Percentiles rank a stretch among this genome's conserved stretches.
These are phyloP conservation scores for Phoenix roebelenii DNA, from an alignment of 176 grass and related monocot genomes.

Conservation along the genomic window DNA sequence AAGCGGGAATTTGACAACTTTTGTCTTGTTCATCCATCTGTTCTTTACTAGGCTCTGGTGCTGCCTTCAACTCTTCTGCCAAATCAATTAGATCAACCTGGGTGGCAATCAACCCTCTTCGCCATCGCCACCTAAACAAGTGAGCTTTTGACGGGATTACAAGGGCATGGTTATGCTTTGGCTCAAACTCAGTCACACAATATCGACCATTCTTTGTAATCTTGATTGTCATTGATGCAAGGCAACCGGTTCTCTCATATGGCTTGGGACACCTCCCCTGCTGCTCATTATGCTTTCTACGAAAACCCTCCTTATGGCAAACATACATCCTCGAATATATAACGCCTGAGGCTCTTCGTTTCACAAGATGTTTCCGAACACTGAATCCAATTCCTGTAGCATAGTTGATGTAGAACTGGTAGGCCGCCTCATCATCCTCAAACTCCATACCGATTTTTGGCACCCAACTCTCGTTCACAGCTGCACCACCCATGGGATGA, in stretches of 20 bases:
- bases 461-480: constrained; percentile 14
- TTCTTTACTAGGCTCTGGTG: constrained; percentile 13
- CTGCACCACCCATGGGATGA: constrained; percentile 2
- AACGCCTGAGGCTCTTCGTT: constrained; percentile 32
- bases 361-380: constrained; percentile 42
- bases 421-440: constrained; percentile 37
- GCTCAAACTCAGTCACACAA: constrained; percentile 32
- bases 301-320: constrained; percentile 47
- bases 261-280: constrained; percentile 20
- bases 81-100: neutral
- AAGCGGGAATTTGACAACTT: neutral
- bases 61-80: constrained; percentile 10
- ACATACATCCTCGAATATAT: constrained; percentile 37
- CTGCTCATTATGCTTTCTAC: constrained; percentile 16
- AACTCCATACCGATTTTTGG: constrained; percentile 43
- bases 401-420: constrained; percentile 37
- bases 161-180: constrained; percentile 36
- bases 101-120: neutral
- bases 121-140: constrained; percentile 29
- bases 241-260: constrained; percentile 36
- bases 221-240: constrained; percentile 32
- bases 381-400: constrained; percentile 34
- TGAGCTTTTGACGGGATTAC: constrained; percentile 41
- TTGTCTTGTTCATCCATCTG: neutral
- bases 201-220: constrained; percentile 43